These are phyloP conservation scores for Populus simonii DNA, from an alignment of 345 rosid species.

Conservation along the genomic window DNA sequence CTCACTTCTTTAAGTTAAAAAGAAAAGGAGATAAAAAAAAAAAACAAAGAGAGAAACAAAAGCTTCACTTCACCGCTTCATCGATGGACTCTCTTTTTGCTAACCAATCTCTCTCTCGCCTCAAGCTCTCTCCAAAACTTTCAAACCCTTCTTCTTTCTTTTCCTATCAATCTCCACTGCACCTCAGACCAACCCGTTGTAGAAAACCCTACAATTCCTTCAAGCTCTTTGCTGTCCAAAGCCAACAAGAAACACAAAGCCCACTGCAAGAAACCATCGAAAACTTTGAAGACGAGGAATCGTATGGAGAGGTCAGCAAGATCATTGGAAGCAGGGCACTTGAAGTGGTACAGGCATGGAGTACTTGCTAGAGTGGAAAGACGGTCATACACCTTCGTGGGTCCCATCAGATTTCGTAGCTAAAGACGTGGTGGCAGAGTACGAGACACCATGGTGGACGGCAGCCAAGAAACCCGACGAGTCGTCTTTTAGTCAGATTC, in stretches of 20 bases:
- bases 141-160: slow-evolving; percentile 16
- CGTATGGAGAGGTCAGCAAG: slow-evolving; percentile 71
- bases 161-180: slow-evolving; percentile 15
- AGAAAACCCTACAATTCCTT: background rate
- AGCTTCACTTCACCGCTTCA: background rate
- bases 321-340: slow-evolving; percentile 74
- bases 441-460: slow-evolving; percentile 91
- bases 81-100: slow-evolving; percentile 50
- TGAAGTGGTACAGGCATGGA: slow-evolving; percentile 56
- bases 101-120: slow-evolving; percentile 45
- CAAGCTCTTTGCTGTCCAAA: slow-evolving; percentile 41
- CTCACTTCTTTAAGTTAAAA: background rate
- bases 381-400: slow-evolving; percentile 86
- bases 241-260: slow-evolving; percentile 46
- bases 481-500: slow-evolving; percentile 41
- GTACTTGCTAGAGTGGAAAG: slow-evolving; percentile 85
- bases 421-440: slow-evolving; percentile 78
- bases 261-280: slow-evolving; percentile 8
- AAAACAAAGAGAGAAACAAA: too few species aligned
- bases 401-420: slow-evolving; percentile 68
- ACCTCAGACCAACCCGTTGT: slow-evolving; percentile 2
- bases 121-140: slow-evolving; percentile 29
- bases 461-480: slow-evolving; percentile 90
- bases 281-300: slow-evolving; percentile 38
- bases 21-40: background rate